A percentile compares a stretch with the other conserved stretches of the same genome.
Conservation (phyloP, 176 grass and related monocot genomes). For the Melocanna baccifera region DNA sequence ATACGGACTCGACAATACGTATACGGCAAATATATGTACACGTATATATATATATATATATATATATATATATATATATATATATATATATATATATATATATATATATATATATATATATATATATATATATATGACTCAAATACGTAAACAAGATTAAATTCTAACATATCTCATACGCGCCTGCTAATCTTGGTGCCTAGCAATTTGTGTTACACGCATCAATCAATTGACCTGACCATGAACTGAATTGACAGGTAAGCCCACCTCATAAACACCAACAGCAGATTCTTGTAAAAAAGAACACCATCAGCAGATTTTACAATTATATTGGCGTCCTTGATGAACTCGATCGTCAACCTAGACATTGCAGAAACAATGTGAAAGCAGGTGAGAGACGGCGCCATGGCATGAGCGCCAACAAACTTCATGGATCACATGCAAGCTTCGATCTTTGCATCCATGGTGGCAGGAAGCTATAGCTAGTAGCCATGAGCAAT, state of each 20-base stretch:
- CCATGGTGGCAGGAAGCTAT: not conserved
- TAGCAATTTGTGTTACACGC: not conserved
- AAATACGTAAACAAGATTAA: too few species aligned
- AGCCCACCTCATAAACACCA: not conserved
- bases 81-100: too few species aligned
- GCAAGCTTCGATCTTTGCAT: not conserved
- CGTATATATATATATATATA: too few species aligned
- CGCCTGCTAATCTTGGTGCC: too few species aligned
- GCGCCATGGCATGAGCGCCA: not conserved
- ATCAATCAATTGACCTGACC: not conserved
- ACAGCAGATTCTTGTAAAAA: not conserved
- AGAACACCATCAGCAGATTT: not conserved
- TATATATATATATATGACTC: too few species aligned
- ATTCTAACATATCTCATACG: too few species aligned
- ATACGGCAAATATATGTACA: too few species aligned
- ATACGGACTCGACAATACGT: too few species aligned
- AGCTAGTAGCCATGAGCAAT: slow-evolving; percentile 49
- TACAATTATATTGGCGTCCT: not conserved
- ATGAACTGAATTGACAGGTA: not conserved
- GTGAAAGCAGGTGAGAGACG: not conserved
- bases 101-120: too few species aligned
- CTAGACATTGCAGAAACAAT: not conserved
- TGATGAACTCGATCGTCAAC: not conserved
- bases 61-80: too few species aligned
- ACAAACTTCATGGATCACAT: too few species aligned